Base-by-base conservation (phyloP, 2,329 filamentous ascomycete species). In the Aureobasidium sp. region DNA sequence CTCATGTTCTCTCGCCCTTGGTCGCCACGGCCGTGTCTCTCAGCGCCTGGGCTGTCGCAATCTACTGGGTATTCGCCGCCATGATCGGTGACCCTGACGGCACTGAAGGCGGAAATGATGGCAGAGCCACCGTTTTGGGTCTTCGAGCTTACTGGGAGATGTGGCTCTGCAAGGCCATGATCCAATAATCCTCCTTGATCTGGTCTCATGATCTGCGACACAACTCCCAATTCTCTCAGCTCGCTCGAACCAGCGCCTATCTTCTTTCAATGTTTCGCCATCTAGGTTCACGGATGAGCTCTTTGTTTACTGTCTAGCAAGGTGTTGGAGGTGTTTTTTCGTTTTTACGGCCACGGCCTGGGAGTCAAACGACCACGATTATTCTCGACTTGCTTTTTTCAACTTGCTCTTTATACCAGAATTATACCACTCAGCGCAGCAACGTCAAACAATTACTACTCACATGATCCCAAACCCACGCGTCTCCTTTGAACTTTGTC, bases 41-140 rank as follows among this genome's bases (percentile, higher is more conserved):
- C 15, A 79, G 80, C 1, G 78, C 80, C 6, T 86, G 83, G 83
- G 79, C 81, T 0, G 78, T 82, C 0, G 83, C 82, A 1, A 80
- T 77, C 22, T 87, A 86, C 73, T 86, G 84, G 84, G 73, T 85
- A 57, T 85, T 84, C 68, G 78, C 82, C 27, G 79, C 79, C 67
- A 81, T 86, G 12, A 73, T 87, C 53, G 84, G 84, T 5, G 84
- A 86, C 70, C 84, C 84, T 33, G 82, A 84, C 60, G 79, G 81
- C 29, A 76, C 75, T 63, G 81, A 83, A 67, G 77, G 77, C 63
- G 79, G 80, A 65, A 84, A 86, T 64, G 84, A 87, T 66, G 84
- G 84, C 14, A 76, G 79, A 59, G 81, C 82, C 24, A 81, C 82
- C 14, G 83, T 86, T 4, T 72, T 87, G 2, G 79, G 78, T 3